These are phyloP conservation scores for Sporisorium scitamineum DNA, from an alignment of 1,284 basidiomycete species.

Conservation along the genomic window DNA sequence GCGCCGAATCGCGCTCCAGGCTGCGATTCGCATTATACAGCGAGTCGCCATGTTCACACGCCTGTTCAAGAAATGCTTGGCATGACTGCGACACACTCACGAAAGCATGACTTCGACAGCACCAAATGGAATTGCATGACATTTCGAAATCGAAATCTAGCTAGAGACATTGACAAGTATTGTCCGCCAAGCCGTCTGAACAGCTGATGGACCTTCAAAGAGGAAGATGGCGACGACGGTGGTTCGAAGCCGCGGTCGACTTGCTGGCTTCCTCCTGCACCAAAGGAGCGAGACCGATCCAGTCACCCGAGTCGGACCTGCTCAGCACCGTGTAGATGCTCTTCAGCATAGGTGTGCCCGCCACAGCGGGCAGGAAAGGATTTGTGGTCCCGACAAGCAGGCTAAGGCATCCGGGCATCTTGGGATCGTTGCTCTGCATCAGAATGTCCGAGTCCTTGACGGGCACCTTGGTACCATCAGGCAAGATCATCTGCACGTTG, in stretches of 20 bases:
- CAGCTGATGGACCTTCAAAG: too few species aligned
- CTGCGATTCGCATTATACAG: neutral
- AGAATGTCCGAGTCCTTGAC: slow-evolving; percentile 31
- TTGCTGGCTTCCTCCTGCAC: neutral
- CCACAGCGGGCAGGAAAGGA: slow-evolving; percentile 33
- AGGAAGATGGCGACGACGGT: neutral
- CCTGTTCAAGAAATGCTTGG: neutral
- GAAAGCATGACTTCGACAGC: too few species aligned
- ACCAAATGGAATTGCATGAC: neutral
- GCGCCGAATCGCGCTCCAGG: neutral
- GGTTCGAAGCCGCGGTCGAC: neutral
- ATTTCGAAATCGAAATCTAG: neutral
- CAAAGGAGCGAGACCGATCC: slow-evolving; percentile 37
- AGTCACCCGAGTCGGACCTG: slow-evolving; percentile 18
- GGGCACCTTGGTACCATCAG: slow-evolving; percentile 23
- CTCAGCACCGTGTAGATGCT: slow-evolving; percentile 37
- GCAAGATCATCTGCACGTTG: slow-evolving; percentile 21
- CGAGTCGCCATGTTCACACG: neutral
- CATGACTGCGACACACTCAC: neutral
- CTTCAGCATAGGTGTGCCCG: slow-evolving; percentile 36
- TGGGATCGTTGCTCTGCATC: slow-evolving; percentile 46
- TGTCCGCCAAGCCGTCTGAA: too few species aligned
- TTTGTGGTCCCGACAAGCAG: slow-evolving; percentile 36
- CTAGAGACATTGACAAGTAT: too few species aligned
- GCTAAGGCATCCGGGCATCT: slow-evolving; percentile 36